Base-by-base conservation (phyloP, 768 basidiomycete species). In the Xerocomus brunneocitrinus region DNA sequence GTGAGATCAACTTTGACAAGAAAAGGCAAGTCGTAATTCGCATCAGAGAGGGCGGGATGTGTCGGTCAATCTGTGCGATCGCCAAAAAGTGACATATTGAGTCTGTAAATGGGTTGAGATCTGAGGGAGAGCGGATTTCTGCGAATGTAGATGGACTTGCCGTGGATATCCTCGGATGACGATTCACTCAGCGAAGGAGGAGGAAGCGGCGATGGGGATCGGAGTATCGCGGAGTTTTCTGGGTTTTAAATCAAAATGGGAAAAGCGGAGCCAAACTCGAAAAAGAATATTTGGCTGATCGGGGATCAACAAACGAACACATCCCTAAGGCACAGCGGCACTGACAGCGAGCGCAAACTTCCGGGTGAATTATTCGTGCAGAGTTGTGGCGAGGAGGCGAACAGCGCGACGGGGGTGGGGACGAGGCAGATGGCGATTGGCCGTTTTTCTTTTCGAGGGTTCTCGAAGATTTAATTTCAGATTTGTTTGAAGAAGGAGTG, bases 301-400 rank as follows among this genome's bases (percentile, higher is more conserved):
- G 74, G 79, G 79, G 81, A 83, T 83, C 81, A 83, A 74, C 69
- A 70, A 70, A 74, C 72, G 68, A 62, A 67, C 67, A 53, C 64
- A 66, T 58, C 54, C 58, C 52, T 55, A 49, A 70, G 68, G 68
- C 59, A 70, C 70, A 30, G 42, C 58, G 68, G 61, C 31, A 32
- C 4, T 32, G 49, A 50, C 53, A 49, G 58, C 67, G 46, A 60
- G 62, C 68, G 68, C 64, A 60, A 62, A 50, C 34, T 69, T 67
- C 68, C 68, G 67, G 52, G 38, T 25, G 16, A 30, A 28, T 1
- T 9, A 8, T 28, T 16, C 16, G 27, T 27, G 43, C 43, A 30
- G 28, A 24, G 38, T 39, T 35, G 38, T 39, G 38, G 39, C 22
- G 4, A 13, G 39, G 39, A 39, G 38, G 38, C 38, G 38, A 39